These are phyloP conservation scores for Wickerhamomyces sp. DNA, from an alignment of 1,139 yeast genomes.

Conservation along the genomic window DNA sequence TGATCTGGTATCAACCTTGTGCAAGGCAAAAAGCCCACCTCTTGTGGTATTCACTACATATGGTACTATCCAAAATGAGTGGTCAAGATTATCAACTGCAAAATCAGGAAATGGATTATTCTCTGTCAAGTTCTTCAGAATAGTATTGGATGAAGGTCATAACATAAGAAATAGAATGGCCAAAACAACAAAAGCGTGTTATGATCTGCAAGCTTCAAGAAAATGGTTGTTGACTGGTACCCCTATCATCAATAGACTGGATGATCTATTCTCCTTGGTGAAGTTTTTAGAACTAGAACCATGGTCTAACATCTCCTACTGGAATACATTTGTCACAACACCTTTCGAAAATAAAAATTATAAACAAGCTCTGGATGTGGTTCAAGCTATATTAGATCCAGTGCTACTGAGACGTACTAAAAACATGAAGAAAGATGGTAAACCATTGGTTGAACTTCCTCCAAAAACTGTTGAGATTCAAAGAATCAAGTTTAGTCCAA, in stretches of 20 bases:
- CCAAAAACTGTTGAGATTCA: constrained; percentile 69
- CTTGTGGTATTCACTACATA: constrained; percentile 81
- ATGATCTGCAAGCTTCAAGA: constrained; percentile 57
- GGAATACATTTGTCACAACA: constrained; percentile 83
- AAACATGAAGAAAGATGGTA: constrained; percentile 77
- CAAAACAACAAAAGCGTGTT: constrained; percentile 76
- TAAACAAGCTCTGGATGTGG: constrained; percentile 71
- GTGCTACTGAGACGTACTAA: constrained; percentile 82
- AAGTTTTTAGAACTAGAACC: constrained; percentile 78
- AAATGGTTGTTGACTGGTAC: constrained; percentile 94
- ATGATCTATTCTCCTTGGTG: constrained; percentile 78
- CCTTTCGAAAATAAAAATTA: constrained; percentile 79
- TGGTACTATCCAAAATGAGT: constrained; percentile 82
- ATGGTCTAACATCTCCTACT: constrained; percentile 81
- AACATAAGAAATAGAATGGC: constrained; percentile 78
- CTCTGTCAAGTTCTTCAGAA: constrained; percentile 70
- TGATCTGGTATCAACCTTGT: constrained; percentile 42
- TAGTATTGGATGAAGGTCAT: constrained; percentile 91
- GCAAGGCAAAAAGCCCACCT: constrained; percentile 47
- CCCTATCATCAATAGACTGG: constrained; percentile 84
- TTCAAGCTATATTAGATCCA: constrained; percentile 82
- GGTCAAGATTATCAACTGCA: constrained; percentile 29
- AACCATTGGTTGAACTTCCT: constrained; percentile 73
- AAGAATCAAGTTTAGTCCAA: constrained; percentile 57
- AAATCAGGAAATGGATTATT: constrained; percentile 47